Conservation (phyloP, 441 rosid genomes). For the Hura crepitans region DNA sequence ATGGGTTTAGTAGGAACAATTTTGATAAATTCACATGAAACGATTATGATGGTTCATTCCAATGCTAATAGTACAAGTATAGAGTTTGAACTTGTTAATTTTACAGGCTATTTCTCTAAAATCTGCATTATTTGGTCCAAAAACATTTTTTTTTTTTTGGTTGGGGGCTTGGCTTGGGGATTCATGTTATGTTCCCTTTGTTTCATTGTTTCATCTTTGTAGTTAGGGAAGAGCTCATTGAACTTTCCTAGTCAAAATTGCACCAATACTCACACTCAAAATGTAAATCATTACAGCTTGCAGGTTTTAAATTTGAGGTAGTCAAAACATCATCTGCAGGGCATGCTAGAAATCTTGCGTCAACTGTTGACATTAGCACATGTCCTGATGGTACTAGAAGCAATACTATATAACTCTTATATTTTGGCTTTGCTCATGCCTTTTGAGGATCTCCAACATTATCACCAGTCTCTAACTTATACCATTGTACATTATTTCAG, state of each 20-base stretch:
- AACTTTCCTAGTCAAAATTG: not conserved
- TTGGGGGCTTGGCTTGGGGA: not conserved
- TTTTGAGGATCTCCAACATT: slow-evolving; percentile 14
- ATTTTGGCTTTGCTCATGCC: not conserved
- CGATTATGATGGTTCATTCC: not conserved
- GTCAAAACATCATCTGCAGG: slow-evolving; percentile 90
- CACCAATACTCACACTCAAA: slow-evolving; percentile 1
- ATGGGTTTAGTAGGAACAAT: not conserved
- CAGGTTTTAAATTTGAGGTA: slow-evolving; percentile 91
- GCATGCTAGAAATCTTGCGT: slow-evolving; percentile 80
- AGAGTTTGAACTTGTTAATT: not conserved
- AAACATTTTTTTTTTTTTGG: not conserved
- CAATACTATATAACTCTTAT: slow-evolving; percentile 12
- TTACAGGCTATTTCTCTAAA: not conserved
- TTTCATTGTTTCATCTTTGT: not conserved
- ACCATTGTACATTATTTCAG: slow-evolving; percentile 40
- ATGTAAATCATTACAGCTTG: slow-evolving; percentile 64
- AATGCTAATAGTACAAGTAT: not conserved
- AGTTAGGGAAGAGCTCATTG: not conserved
- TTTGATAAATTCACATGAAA: not conserved
- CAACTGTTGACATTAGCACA: slow-evolving; percentile 74
- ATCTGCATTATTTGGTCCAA: not conserved
- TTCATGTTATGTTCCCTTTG: not conserved
- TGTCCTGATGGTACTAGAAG: slow-evolving; percentile 77
- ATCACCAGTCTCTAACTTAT: slow-evolving; percentile 12